A percentile compares a stretch with the other conserved stretches of the same genome.
Evolutionary conservation across 371 early-diverging fungal genomes (phyloP).

Genomic region (Dichotomocladium elegans): DNA sequence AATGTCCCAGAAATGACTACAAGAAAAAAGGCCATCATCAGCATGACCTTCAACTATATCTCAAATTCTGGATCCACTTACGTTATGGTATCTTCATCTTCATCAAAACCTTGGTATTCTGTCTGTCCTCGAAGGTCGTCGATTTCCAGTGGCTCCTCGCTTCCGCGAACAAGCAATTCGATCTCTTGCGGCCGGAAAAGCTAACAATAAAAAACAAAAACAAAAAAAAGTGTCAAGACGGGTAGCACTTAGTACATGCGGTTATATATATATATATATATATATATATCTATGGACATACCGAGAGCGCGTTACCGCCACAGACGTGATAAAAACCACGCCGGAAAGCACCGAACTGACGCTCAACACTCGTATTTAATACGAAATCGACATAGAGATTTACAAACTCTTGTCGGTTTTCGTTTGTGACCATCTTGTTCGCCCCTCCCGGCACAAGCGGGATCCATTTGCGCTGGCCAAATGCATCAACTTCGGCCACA

Average conservation of each 20-base stretch:
- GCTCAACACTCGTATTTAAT: conserved; percentile 67
- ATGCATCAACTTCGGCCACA: conserved; percentile 74
- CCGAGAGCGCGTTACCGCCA: conserved; percentile 84
- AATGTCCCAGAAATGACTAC: conserved; percentile 86
- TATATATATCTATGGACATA: conserved; percentile 7
- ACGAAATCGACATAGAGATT: conserved; percentile 78
- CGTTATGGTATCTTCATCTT: conserved; percentile 56
- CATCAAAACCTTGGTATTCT: conserved; percentile 74
- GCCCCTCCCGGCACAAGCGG: conserved; percentile 74
- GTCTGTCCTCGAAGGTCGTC: conserved; percentile 75
- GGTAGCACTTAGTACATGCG: no score
- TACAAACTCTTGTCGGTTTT: conserved; percentile 77
- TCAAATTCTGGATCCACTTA: conserved; percentile 12
- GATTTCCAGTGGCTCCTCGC: conserved; percentile 79
- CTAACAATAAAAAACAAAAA: not conserved
- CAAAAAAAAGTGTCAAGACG: not conserved
- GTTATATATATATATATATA: not conserved
- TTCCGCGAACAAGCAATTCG: conserved; percentile 93
- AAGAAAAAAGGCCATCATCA: not conserved
- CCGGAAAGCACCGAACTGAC: conserved; percentile 88
- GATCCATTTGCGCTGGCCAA: conserved; percentile 68
- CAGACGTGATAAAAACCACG: conserved; percentile 92
- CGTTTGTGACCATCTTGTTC: conserved; percentile 70
- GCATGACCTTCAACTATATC: not conserved
- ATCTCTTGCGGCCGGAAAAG: conserved; percentile 95